A percentile compares a stretch with the other conserved stretches of the same genome.
Conservation (phyloP, 352 stramenopile genomes). For the Globisporangium solare region DNA sequence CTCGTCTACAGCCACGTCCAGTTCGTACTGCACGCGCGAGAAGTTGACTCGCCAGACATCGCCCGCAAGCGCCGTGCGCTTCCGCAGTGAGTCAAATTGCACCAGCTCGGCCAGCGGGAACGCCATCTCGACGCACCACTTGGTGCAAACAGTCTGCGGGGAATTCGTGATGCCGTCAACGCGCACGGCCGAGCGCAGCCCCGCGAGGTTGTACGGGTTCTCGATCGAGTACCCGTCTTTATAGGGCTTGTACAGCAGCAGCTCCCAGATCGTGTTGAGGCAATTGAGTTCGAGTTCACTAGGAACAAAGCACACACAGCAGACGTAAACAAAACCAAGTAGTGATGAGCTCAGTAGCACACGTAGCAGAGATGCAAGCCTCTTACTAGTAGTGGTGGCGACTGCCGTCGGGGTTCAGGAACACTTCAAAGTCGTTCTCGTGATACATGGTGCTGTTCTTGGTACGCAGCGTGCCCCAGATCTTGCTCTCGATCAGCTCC, state of each 20-base stretch:
- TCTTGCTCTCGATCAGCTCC: slow-evolving; percentile 58
- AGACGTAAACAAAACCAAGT: neutral
- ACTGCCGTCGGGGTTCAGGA: slow-evolving; percentile 83
- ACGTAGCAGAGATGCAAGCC: slow-evolving; percentile 6
- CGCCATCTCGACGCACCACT: slow-evolving; percentile 85
- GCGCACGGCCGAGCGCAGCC: slow-evolving; percentile 41
- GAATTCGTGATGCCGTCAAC: slow-evolving; percentile 77
- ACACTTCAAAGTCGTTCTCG: slow-evolving; percentile 93
- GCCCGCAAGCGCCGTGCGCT: slow-evolving; percentile 24
- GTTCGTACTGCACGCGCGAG: slow-evolving; percentile 81
- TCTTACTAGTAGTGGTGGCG: slow-evolving; percentile 84
- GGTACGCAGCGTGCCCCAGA: slow-evolving; percentile 69
- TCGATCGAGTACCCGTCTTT: slow-evolving; percentile 79
- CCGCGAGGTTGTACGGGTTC: slow-evolving; percentile 65
- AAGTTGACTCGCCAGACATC: slow-evolving; percentile 89
- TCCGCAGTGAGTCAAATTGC: slow-evolving; percentile 43
- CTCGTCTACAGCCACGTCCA: slow-evolving; percentile 38
- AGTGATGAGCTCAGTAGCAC: neutral
- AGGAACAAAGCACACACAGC: slow-evolving; percentile 2
- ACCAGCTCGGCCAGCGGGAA: slow-evolving; percentile 65
- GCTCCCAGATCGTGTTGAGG: slow-evolving; percentile 89
- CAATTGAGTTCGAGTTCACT: slow-evolving; percentile 91
- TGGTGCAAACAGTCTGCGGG: slow-evolving; percentile 40
- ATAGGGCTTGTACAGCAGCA: slow-evolving; percentile 87
- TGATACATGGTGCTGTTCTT: slow-evolving; percentile 83